Conservation (phyloP, 371 early-diverging fungal genomes). For the Mortierella sp. region DNA sequence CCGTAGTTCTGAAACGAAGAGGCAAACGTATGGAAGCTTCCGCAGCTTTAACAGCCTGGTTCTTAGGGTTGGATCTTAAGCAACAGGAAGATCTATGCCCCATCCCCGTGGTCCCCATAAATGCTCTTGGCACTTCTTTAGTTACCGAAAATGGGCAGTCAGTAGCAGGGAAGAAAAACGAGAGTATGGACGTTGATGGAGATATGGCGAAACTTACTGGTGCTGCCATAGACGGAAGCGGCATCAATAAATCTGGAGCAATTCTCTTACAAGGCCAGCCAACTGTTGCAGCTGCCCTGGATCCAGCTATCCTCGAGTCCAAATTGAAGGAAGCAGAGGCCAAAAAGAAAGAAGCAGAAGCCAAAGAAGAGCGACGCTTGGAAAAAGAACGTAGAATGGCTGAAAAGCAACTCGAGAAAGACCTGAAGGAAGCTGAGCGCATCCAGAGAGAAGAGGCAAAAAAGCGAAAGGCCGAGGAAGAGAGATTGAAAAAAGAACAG, state of each 20-base stretch:
- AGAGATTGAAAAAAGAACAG: constrained; percentile 45
- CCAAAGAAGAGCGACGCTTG: constrained; percentile 47
- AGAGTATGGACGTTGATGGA: constrained; percentile 33
- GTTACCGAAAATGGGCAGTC: not conserved
- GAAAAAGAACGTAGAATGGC: constrained; percentile 59
- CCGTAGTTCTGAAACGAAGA: constrained; percentile 37
- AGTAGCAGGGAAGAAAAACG: constrained; percentile 8
- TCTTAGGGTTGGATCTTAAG: constrained; percentile 37
- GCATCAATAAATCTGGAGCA: constrained; percentile 3
- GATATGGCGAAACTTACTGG: not conserved
- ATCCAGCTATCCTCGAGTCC: constrained; percentile 47
- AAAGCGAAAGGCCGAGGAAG: constrained; percentile 59
- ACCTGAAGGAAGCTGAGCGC: constrained; percentile 58
- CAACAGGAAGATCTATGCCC: constrained; percentile 50
- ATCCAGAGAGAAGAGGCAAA: constrained; percentile 58
- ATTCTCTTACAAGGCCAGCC: constrained; percentile 24
- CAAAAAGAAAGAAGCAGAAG: constrained; percentile 53
- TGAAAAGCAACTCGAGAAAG: constrained; percentile 58
- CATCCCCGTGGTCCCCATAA: constrained; percentile 8
- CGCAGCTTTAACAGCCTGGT: constrained; percentile 54
- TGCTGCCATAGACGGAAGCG: constrained; percentile 3
- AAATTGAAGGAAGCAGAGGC: constrained; percentile 51
- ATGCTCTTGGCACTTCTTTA: not conserved
- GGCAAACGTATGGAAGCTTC: constrained; percentile 51
- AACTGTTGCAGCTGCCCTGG: constrained; percentile 36